Base-by-base conservation (phyloP, 108 stramenopile species). In the Nitzschia sp. region DNA sequence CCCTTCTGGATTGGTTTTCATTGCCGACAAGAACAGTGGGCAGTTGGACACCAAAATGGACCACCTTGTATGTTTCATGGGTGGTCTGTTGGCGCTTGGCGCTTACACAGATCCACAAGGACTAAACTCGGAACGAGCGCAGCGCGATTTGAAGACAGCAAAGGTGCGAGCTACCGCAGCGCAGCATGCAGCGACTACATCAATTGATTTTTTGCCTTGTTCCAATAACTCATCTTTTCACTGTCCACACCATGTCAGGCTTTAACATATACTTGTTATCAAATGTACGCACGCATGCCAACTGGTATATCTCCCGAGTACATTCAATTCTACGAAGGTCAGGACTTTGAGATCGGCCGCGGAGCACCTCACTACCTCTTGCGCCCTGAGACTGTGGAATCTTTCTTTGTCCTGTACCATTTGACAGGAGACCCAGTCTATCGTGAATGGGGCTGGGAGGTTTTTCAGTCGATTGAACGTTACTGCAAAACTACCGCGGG, bases 401-500 rank as follows among this genome's bases (percentile, higher is more conserved):
- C 67, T 35, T 75, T 85, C 35, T 84, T 85, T 53, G 64, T 88
- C 58, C 62, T 88, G 32, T 65, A 85, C 55, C 87, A 90, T 54
- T 52, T 94, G 15, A 97, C 96, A 5, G 93, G 93, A 13, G 94
- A 97, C 84, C 95, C 95, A 26, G 82, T 96, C 30, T 98, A 96
- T 78, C 78, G 98, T 13, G 96, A 99, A 66, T 99, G 97, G 96
- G 94, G 96, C 26, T 97, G 96, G 96, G 91, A 97, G 68, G 81
- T 97, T 6, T 98, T 92, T 59, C 82, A 91, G 75, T 83, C 96
- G 22, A 96, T 99, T 66, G 96, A 97, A 59, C 70, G 73, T 28
- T 92, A 86, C 70, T 97, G 96, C 81, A 85, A 83, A 66, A 81
- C 91, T 25, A 46, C 78, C 27, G 76, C 54, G 54, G 97, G 82